Base-by-base conservation (phyloP, 2,329 filamentous ascomycete genomes). In the Pseudogymnoascus sp. region DNA sequence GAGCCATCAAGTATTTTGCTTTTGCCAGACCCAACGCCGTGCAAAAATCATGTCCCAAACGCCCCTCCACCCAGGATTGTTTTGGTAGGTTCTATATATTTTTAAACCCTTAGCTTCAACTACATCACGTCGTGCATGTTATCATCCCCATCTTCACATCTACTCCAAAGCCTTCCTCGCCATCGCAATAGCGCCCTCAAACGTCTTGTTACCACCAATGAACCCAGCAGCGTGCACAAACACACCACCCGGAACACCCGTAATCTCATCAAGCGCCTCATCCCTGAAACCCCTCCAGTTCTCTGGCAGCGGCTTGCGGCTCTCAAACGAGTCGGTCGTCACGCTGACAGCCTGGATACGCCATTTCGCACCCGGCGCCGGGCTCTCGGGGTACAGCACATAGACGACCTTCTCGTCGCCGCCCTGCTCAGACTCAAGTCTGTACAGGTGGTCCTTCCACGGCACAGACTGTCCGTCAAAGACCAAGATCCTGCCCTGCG, bases 361-460 rank as follows among this genome's bases (percentile, higher is more conserved):
- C 95, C 95, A 98, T 78, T 95, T 96, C 72, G 89, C 82, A 67
- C 84, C 89, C 53, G 87, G 84, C 50, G 83, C 81, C 28, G 87
- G 84, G 72, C 85, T 90, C 79, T 99, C 93, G 0, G 92, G 89
- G 77, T 98, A 98, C 26, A 98, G 80, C 12, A 96, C 93, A 73
- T 97, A 98, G 60, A 93, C 81, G 3, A 93, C 87, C 69, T 85
- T 84, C 41, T 85, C 76, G 0, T 79, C 77, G 28, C 73, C 75
- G 7, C 72, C 75, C 60, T 78, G 76, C 72, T 87, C 82, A 69
- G 82, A 82, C 78, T 99, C 95, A 28, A 98, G 84, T 16, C 84
- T 86, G 78, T 96, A 98, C 16, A 99, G 82, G 75, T 99, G 95
- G 72, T 98, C 93, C 75, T 96, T 95, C 95, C 95, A 98, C 1